These are phyloP conservation scores for Solanum etuberosum DNA, from an alignment of 257 asterid genomes.

Conservation along the genomic window DNA sequence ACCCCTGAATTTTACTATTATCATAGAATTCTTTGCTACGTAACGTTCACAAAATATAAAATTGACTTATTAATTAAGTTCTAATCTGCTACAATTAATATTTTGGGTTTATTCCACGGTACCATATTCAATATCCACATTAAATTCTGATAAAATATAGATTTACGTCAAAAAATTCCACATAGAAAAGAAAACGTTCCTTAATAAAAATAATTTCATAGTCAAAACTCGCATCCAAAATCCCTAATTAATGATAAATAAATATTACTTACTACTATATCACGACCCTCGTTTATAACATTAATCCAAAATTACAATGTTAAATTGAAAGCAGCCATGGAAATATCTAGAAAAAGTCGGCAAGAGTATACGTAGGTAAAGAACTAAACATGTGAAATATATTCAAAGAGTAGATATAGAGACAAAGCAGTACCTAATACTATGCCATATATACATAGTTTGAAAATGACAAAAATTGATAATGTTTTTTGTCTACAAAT, in stretches of 20 bases:
- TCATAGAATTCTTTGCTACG: neutral
- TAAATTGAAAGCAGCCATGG: neutral
- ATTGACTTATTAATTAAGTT: neutral
- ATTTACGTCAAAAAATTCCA: no score
- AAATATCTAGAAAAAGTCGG: neutral
- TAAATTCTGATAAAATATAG: neutral
- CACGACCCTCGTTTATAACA: neutral
- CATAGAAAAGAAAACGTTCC: no score
- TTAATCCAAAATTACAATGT: neutral
- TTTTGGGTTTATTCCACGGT: neutral
- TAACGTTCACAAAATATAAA: neutral
- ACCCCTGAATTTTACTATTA: neutral
- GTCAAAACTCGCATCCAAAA: neutral
- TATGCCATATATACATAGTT: neutral
- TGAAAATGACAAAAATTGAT: neutral
- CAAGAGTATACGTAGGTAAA: neutral
- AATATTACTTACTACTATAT: neutral
- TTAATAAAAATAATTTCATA: no score
- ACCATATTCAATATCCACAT: neutral
- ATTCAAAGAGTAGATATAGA: neutral
- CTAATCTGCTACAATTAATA: neutral
- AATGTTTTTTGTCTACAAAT: neutral
- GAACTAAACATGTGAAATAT: neutral
- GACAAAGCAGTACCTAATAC: neutral
- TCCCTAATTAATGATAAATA: neutral